Conservation (phyloP, 371 early-diverging fungal genomes). For the Saksenaea vasiformis region DNA sequence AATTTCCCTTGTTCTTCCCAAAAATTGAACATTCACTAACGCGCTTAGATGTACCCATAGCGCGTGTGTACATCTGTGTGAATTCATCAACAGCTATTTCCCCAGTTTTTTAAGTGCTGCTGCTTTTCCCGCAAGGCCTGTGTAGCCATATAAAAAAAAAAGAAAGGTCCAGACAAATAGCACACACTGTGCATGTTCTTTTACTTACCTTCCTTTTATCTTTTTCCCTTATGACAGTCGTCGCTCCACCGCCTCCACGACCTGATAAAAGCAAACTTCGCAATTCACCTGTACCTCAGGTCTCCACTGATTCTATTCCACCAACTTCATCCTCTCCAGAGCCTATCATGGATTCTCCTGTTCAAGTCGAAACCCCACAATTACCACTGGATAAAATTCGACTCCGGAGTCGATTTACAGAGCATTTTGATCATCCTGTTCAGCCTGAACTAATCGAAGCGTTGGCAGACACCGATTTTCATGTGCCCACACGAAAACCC, state of each 20-base stretch:
- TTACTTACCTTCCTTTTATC: background rate
- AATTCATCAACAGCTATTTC: background rate
- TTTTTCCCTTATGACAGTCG: conserved; percentile 6
- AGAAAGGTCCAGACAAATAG: conserved; percentile 3
- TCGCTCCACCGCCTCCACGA: conserved; percentile 14
- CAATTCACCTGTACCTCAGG: conserved; percentile 7
- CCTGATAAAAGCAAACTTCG: conserved; percentile 40
- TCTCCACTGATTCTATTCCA: background rate
- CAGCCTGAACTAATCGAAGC: conserved; percentile 21
- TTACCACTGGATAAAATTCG: background rate
- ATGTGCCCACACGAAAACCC: conserved; percentile 9
- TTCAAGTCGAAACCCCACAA: conserved; percentile 7
- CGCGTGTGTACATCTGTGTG: background rate
- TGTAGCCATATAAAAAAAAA: conserved; percentile 1
- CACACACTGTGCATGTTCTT: background rate
- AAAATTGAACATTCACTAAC: background rate
- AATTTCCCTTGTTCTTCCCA: background rate
- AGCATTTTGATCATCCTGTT: conserved; percentile 33
- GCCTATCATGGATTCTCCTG: background rate
- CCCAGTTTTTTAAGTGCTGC: background rate
- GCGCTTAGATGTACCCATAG: background rate
- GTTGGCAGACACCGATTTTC: conserved; percentile 7
- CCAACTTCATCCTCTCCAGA: conserved; percentile 4
- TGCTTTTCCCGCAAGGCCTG: background rate
- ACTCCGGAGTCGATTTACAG: conserved; percentile 27